Evolutionary conservation across 2,329 filamentous ascomycete genomes (phyloP).

Genomic region (Coniochaeta hoffmannii): DNA sequence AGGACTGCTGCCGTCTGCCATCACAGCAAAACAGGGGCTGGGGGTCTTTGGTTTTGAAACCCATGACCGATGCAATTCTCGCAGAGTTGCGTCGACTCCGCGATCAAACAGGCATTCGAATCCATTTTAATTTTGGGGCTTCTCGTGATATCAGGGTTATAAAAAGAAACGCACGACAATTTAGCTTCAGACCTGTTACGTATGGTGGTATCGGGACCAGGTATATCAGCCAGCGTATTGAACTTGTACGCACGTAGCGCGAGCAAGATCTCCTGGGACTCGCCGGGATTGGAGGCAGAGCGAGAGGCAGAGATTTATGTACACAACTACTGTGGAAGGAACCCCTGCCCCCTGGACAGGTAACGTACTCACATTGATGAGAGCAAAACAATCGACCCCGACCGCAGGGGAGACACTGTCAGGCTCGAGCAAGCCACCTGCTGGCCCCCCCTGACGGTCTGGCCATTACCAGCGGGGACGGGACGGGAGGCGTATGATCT

Average conservation of each 20-base stretch:
- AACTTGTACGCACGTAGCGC: neutral
- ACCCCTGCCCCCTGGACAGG: no score
- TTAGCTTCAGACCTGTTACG: neutral
- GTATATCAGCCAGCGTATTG: neutral
- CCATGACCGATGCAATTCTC: neutral
- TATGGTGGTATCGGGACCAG: neutral
- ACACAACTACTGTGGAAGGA: no score
- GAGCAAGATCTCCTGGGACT: neutral
- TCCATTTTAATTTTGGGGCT: neutral
- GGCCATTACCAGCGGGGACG: neutral
- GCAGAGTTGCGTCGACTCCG: neutral
- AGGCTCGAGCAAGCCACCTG: neutral
- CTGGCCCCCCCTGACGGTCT: neutral
- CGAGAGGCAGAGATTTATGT: neutral
- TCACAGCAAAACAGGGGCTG: neutral
- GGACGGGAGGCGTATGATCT: neutral
- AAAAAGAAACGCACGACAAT: neutral
- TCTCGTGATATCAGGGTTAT: neutral
- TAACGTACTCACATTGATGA: no score
- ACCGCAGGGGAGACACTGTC: neutral
- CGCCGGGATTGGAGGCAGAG: neutral
- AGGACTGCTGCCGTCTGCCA: neutral
- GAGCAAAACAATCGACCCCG: no score
- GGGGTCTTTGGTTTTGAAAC: neutral
- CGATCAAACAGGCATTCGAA: neutral